A percentile compares a stretch with the other conserved stretches of the same genome.
phyloP scores from a whole-genome alignment of 2,329 filamentous ascomycete species.

The Talaromyces marneffei region DNA sequence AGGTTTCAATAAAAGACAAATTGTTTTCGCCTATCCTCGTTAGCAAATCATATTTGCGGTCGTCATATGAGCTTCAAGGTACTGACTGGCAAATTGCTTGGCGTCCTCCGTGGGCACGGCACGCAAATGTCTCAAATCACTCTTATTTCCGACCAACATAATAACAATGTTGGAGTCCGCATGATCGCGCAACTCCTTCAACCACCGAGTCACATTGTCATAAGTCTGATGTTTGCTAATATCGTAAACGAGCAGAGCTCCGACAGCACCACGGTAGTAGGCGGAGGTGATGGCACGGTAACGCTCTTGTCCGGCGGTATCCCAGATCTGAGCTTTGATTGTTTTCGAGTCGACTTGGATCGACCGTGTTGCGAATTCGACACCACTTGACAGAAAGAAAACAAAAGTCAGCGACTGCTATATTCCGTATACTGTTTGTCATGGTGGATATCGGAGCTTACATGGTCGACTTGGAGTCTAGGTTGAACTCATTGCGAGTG shows the following conservation, averaged over 20 bases:
- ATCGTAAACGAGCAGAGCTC: constrained; percentile 96
- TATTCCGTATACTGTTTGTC: not conserved
- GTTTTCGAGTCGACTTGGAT: constrained; percentile 99
- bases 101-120: constrained; percentile 97
- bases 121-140: constrained; percentile 96
- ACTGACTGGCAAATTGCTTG: constrained; percentile 90
- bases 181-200: constrained; percentile 97
- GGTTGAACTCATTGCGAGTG: constrained; percentile 99
- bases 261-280: constrained; percentile 96
- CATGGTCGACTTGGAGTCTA: constrained; percentile 99
- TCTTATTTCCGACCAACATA: constrained; percentile 99
- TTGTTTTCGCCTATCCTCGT: constrained; percentile 76
- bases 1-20: constrained; percentile 98
- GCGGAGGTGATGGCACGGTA: constrained; percentile 99
- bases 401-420: not conserved
- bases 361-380: constrained; percentile 96
- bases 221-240: constrained; percentile 99
- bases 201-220: constrained; percentile 97
- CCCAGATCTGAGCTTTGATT: constrained; percentile 99
- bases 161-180: constrained; percentile 99
- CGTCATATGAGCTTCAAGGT: not conserved
- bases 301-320: constrained; percentile 96
- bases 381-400: constrained; percentile 56
- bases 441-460: not conserved
- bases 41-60: constrained; percentile 7